Conservation (phyloP, 2,329 filamentous ascomycete genomes). For the Keithomyces neogunnii region DNA sequence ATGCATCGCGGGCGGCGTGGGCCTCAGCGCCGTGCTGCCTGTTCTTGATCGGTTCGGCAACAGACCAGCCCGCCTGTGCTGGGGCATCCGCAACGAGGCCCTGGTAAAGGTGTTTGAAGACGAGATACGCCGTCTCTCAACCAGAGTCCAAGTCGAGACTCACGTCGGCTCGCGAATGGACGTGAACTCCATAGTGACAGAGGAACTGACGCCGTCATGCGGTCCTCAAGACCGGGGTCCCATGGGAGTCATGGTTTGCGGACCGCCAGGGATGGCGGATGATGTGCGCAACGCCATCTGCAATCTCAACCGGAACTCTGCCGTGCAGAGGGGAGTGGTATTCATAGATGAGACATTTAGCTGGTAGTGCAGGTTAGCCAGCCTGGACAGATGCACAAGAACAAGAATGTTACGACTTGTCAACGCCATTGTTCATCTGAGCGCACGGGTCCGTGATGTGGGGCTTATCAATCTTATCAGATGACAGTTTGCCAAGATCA, state of each 20-base stretch:
- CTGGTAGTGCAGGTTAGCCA: conserved; percentile 11
- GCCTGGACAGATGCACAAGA: too few species aligned
- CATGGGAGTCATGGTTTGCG: conserved; percentile 19
- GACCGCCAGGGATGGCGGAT: conserved; percentile 21
- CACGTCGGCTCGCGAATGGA: conserved; percentile 15
- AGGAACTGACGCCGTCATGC: conserved; percentile 10
- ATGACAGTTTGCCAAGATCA: not conserved
- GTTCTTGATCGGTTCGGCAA: conserved; percentile 10
- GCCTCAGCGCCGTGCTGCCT: conserved; percentile 22
- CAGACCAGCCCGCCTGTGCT: conserved; percentile 14
- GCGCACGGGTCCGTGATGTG: not conserved
- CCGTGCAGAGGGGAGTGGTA: conserved; percentile 13
- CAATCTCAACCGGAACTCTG: conserved; percentile 11
- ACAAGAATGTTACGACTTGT: not conserved
- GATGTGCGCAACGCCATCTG: conserved; percentile 16
- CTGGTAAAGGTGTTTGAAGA: conserved; percentile 11
- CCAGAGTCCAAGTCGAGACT: conserved; percentile 13
- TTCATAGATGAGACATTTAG: conserved; percentile 18
- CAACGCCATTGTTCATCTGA: not conserved
- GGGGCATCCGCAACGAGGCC: conserved; percentile 14
- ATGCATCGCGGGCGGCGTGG: conserved; percentile 23
- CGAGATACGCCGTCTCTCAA: conserved; percentile 10
- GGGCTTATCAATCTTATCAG: conserved; percentile 5
- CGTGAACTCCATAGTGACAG: conserved; percentile 13
- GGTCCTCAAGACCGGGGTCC: conserved; percentile 10